A percentile compares a stretch with the other conserved stretches of the same genome.
Evolutionary conservation across 352 stramenopile species (phyloP).

Genomic region (Peronospora destructor): DNA sequence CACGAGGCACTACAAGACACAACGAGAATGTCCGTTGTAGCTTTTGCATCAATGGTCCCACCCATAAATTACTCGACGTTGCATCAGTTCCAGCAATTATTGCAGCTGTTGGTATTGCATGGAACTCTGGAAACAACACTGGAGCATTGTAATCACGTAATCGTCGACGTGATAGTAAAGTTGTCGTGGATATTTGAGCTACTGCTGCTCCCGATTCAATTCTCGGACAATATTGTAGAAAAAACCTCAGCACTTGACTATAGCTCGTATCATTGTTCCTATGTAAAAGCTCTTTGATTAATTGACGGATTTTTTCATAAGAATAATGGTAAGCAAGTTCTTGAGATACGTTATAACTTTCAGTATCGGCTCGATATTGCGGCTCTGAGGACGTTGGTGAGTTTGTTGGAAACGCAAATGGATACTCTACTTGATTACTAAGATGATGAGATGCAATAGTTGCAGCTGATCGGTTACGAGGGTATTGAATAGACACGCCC

Average conservation of each 20-base stretch:
- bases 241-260: constrained; percentile 49
- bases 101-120: constrained; percentile 49
- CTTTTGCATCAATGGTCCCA: constrained; percentile 54
- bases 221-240: constrained; percentile 42
- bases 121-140: constrained; percentile 38
- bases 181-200: background rate
- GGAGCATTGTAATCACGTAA: constrained; percentile 19
- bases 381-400: constrained; percentile 1
- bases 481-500: constrained; percentile 47
- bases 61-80: constrained; percentile 71
- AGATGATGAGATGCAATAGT: background rate
- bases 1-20: constrained; percentile 44
- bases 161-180: constrained; percentile 5
- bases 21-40: constrained; percentile 67
- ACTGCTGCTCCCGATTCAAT: background rate
- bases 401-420: constrained; percentile 23
- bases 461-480: constrained; percentile 5
- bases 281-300: constrained; percentile 52
- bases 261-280: constrained; percentile 69
- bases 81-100: constrained; percentile 66
- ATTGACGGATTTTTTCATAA: constrained; percentile 41
- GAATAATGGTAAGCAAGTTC: constrained; percentile 65
- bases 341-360: constrained; percentile 42
- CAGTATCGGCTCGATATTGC: constrained; percentile 21
- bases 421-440: constrained; percentile 1